Evolutionary conservation across 164 flowering plant genomes (phyloP), one percentile per base, ranked within the genome.

Genomic region (Kalanchoe fedtschenkoi): DNA sequence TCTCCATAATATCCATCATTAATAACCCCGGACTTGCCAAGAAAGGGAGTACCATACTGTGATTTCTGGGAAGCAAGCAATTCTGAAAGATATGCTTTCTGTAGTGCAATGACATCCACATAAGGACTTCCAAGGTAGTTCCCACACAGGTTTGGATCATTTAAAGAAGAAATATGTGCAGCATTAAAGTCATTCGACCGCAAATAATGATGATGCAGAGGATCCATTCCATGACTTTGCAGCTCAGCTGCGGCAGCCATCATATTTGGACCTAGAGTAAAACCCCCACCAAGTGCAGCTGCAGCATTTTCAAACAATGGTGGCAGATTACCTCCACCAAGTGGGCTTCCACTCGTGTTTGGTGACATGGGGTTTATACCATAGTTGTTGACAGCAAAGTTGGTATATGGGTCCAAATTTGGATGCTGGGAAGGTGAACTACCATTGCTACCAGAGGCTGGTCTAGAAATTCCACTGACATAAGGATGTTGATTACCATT

Each of bases 61-160:
- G 96, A 79, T 60, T 88, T 87, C 66, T 85, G 90, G 34, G 86
- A 73, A 19, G 89, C 66, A 39, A 87, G 77, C 64, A 80, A 66
- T 9, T 82, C 62, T 21, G 75, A 88, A 15, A 89, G 64, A 62
- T 92, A 85, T 42, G 93, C 95, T 72, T 85, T 92, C 63, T 83
- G 96, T 53, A 86, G 73, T n/a, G 67, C 88, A 63, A 79, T 65
- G 35, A 80, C 67, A 69, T 89, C 87, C 71, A 76, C 65, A 39
- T 83, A 80, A 16, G 84, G 68, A 69, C 69, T 83, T 14, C 75
- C 81, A 71, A 76, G 42, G 41, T 65, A 76, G 37, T 82, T 83
- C 68, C 81, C 75, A 60, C 84, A 83, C 67, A 80, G 21, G 16
- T 74, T 28, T 9, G 80, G 78, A 19, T 89, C 86, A 71, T 66